Evolutionary conservation across 2,329 filamentous ascomycete species (phyloP), one percentile per base, ranked within the genome.

Genomic region (Ascochyta fabae): DNA sequence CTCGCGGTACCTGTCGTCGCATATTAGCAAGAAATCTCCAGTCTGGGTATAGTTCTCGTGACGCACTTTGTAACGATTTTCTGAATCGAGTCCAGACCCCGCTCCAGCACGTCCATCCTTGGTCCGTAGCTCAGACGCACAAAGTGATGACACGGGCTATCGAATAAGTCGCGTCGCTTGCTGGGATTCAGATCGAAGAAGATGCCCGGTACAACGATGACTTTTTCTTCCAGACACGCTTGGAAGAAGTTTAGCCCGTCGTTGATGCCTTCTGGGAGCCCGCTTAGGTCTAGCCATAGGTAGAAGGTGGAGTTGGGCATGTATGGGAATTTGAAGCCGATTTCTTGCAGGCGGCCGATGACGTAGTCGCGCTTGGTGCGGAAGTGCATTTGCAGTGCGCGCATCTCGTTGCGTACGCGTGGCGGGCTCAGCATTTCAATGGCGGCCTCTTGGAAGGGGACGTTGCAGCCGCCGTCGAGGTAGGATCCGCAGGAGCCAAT

Each of bases 221-320:
- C 91, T 83, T 96, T 96, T 81, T 97, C 92, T 70, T 90, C 87
- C 40, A 98, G 81, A 72, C 95, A 95, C 27, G 92, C 92, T 75
- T 95, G 87, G 86, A 98, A 97, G 84, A 98, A 98, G 80, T 96
- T 96, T 70, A 98, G 81, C 8, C 94, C 94, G 74, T 98, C 94
- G 56, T 90, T 88, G 75, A 98, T 96, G 59, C 87, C 85, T n/a
- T 84, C 84, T 0, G 94, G 91, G 3, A 95, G 81, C 43, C 84
- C 83, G 23, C 74, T 82, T 50, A 87, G 73, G 62, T 88, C 86
- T 22, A 90, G 79, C 88, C 88, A 96, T 66, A 97, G 86, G 81
- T 98, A 98, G 77, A 98, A 98, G 0, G 94, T 98, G 59, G 89
- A 91, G 77, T 97, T 90, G 0, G 94, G 94, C 56, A 92, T 86